Evolutionary conservation across 2,329 filamentous ascomycete species (phyloP).

Genomic region (Sphaceloma murrayae): DNA sequence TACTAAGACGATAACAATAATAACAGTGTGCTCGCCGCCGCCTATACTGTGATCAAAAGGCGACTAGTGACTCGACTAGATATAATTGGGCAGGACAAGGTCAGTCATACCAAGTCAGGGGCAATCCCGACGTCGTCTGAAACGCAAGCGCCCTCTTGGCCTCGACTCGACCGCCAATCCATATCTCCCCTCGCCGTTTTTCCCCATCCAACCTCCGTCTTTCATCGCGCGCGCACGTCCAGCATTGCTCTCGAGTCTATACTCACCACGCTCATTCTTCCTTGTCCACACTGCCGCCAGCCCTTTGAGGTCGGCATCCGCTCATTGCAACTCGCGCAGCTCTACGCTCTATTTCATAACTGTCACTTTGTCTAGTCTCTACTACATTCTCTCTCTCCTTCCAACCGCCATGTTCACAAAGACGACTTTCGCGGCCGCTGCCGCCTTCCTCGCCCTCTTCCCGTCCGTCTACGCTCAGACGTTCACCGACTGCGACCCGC

Average conservation of each 20-base stretch:
- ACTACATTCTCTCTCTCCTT: background rate
- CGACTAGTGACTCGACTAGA: background rate
- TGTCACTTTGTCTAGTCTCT: conserved; percentile 1
- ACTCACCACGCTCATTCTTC: conserved; percentile 16
- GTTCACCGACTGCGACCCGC: conserved; percentile 65
- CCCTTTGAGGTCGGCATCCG: conserved; percentile 15
- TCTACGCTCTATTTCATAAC: background rate
- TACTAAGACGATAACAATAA: no score
- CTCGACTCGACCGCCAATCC: background rate
- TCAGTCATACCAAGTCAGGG: conserved; percentile 5
- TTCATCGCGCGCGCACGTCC: conserved; percentile 15
- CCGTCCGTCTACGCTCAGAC: conserved; percentile 59
- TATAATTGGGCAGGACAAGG: background rate
- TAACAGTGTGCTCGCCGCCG: no score
- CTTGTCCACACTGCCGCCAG: conserved; percentile 8
- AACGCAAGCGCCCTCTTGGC: conserved; percentile 11
- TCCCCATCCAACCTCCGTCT: conserved; percentile 11
- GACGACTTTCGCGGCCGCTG: conserved; percentile 13
- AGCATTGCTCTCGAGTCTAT: conserved; percentile 7
- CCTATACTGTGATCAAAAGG: no score
- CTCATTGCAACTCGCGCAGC: conserved; percentile 3
- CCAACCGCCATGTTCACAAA: conserved; percentile 10
- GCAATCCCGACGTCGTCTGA: conserved; percentile 13
- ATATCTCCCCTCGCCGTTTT: conserved; percentile 13
- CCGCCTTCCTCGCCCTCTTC: conserved; percentile 29